Percentiles rank a stretch among this genome's conserved stretches.
phyloP scores from a whole-genome alignment of 202 grass and related monocot species.

The Saccharum hybrid region DNA sequence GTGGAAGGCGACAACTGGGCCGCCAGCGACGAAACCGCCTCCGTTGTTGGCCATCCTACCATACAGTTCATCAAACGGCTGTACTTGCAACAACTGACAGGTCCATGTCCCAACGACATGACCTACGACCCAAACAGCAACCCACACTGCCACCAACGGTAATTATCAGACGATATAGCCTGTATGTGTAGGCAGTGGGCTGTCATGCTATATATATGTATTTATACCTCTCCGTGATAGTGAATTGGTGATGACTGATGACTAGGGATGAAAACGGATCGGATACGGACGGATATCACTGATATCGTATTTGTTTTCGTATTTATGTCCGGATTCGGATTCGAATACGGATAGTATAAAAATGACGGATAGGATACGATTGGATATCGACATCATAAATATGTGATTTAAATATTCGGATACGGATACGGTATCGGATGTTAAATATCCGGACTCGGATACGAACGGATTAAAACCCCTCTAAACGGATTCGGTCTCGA shows the following conservation, averaged over 20 bases:
- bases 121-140: background rate
- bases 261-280: too few species aligned
- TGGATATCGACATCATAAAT: too few species aligned
- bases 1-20: background rate
- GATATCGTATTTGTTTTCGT: too few species aligned
- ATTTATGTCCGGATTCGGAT: too few species aligned
- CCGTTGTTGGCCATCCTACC: background rate
- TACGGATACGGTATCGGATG: too few species aligned
- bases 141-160: background rate
- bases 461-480: too few species aligned
- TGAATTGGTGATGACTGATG: background rate
- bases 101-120: rapidly evolving
- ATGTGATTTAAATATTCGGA: too few species aligned
- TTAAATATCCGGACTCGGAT: too few species aligned
- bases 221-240: background rate
- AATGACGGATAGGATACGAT: too few species aligned
- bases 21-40: background rate
- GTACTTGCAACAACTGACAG: constrained; percentile 18
- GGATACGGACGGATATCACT: too few species aligned
- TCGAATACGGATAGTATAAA: too few species aligned
- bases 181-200: background rate
- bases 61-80: constrained; percentile 8
- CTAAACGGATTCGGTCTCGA: too few species aligned
- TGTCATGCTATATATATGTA: background rate
- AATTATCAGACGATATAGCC: background rate